Evolutionary conservation across 2,329 filamentous ascomycete genomes (phyloP), one percentile per base, ranked within the genome.

Genomic region (Tolypocladium guangdongense): DNA sequence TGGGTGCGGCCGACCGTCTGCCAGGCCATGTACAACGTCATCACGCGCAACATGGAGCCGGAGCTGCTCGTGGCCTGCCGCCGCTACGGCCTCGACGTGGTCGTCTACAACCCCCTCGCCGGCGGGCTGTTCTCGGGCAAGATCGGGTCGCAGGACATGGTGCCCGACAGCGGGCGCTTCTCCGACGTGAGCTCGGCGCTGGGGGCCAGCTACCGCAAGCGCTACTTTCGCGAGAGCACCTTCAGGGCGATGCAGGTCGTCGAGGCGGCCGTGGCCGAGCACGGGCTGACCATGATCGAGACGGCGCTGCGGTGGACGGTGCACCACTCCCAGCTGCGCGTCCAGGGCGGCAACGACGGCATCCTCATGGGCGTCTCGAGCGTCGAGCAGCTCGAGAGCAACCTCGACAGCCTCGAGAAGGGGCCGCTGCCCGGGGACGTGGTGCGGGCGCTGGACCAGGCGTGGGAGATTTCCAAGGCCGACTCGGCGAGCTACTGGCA

Each of bases 1-100:
- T 95, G 88, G 88, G 87, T 95, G 18, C 80, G 85, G 39, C 90
- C 90, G 1, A 90, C 86, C 0, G 82, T 95, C 53, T 95, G 89
- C 69, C 89, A 93, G 69, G 90, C 78, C 62, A 92, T 95, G 87
- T 92, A 92, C 71, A 92, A 92, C 68, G 82, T 80, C 54, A 87
- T 91, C 59, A 88, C 84, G 24, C 82, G 89, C 51, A 81, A 80
- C 52, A 84, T 92, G 57, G 89, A 93, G 66, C 67, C 79, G 1
- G 88, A 93, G 67, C 74, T 93, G 43, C 78, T 93, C 52, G 82
- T 83, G 3, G 82, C 83, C 24, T 90, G 86, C 64, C 81, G 82
- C 24, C 81, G 87, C 51, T 92, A 90, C 66, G 87, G 86, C 2
- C 76, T 93, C 24, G 86, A 90, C 57, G 78, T 93, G 47, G 88